Evolutionary conservation across 2,329 filamentous ascomycete genomes (phyloP), one percentile per base, ranked within the genome.

Genomic region (Phaeophleospora eucalypticola): DNA sequence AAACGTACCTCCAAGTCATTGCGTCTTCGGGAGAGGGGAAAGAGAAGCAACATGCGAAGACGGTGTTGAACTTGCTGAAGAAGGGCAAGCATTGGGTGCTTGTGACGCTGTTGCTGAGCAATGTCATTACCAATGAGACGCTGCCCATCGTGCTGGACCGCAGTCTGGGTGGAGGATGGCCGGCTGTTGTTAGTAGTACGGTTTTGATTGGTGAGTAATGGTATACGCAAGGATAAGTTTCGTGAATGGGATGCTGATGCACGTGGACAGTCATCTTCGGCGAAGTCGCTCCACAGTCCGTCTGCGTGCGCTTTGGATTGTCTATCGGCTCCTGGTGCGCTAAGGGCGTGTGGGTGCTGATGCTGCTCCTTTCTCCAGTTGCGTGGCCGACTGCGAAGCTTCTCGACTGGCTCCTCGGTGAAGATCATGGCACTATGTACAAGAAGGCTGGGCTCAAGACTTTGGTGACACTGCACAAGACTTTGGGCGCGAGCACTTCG

Each of bases 371-470:
- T 74, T 82, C 87, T 8, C 89, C 90, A 2, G 75, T 97, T 39
- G 89, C 91, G 37, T 98, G 89, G 85, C 93, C 93, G 2, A 94
- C 89, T 4, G 93, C 93, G 17, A 95, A 97, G 70, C 80, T 98
- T 16, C 86, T 98, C 60, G 93, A 98, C 70, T 89, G 82, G 71
- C 79, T 96, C 7, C 81, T 98, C 3, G 93, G 93, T 51, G 87
- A 95, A 69, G 91, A 97, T 62, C 91, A 97, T 65, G 91, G 91
- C 43, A 96, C 90, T 1, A 83, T 91, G 36, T 98, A 98, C 80
- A 97, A 97, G 72, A 98, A 97, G 74, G 91, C 89, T 51, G 93
- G 93, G 0, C 72, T 98, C 58, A 98, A 98, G 75, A 97, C 93
- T 0, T 76, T 98, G 21, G 93, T 98, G 20, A 95, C 89, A 0